Base-by-base conservation (phyloP, 2,329 filamentous ascomycete genomes). In the Fusarium anguioides region DNA sequence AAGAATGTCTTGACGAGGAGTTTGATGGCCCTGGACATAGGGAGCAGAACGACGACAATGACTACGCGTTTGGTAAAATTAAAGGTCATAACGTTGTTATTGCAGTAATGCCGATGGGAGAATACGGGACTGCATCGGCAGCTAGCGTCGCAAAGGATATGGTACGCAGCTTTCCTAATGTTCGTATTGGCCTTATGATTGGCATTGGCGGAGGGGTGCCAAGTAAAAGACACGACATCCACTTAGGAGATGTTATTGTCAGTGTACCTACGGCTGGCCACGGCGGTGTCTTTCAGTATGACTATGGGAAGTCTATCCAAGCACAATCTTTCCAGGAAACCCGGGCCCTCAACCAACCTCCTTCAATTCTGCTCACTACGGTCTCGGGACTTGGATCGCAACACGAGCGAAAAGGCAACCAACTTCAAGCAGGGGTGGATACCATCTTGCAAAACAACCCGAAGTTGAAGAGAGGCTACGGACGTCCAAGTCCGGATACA, bases 151-250 rank as follows among this genome's bases (percentile, higher is more conserved):
- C n/a, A 20, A 20, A 18, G 15, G 27, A 31, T 7, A 31, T 31
- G 70, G 33, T 75, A 1, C 68, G 53, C 3, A 79, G 66, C 51
- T 79, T 78, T 37, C 71, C 71, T 0, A 71, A 74, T 6, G 36
- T 80, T 8, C 41, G 66, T 5, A 56, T 78, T 6, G 73, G 74
- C 1, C 42, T 59, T 12, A 59, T 31, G 27, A 14, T 31, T 31
- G 27, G 27, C 14, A 31, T 31, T 9, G 27, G 27, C 1, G 77
- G 75, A 8, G 78, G 78, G 8, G 75, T 70, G 0, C 78, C 78
- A 56, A 81, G 54, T 41, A 2, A 2, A 4, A 54, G 68, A 6
- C 59, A 75, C 18, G 76, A 80, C 11, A 73, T 80, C 1, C 72
- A 76, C 10, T 56, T 74, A 2, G 70, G 72, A 0, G 72, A 74